A percentile compares a stretch with the other conserved stretches of the same genome.
Conservation (phyloP, 2,329 filamentous ascomycete species). For the Helotiales sp. region DNA sequence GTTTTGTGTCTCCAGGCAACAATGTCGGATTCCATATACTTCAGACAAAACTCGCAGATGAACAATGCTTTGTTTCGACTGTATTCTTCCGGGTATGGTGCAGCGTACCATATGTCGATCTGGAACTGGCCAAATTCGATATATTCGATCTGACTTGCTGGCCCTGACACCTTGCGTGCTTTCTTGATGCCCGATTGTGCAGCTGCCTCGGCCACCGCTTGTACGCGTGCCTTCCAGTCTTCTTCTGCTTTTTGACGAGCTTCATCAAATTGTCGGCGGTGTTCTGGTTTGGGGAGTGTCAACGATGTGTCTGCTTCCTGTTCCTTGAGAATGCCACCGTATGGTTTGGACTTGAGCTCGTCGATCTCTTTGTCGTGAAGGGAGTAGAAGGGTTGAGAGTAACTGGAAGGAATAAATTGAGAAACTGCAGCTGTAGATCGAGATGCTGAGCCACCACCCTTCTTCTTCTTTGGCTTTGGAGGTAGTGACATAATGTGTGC, state of each 20-base stretch:
- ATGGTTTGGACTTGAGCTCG: conserved; percentile 89
- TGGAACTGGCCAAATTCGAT: conserved; percentile 98
- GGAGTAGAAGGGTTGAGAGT: conserved; percentile 82
- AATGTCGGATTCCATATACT: conserved; percentile 99
- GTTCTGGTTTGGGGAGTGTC: conserved; percentile 79
- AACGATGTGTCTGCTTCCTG: conserved; percentile 88
- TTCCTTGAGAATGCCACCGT: conserved; percentile 90
- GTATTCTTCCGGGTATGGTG: conserved; percentile 97
- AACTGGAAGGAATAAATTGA: conserved; percentile 48
- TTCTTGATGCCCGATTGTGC: conserved; percentile 68
- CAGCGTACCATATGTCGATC: conserved; percentile 99
- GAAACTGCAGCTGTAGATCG: conserved; percentile 46
- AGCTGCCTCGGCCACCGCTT: conserved; percentile 69
- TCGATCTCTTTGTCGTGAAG: conserved; percentile 90
- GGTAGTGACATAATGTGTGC: conserved; percentile 62
- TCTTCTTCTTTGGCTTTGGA: conserved; percentile 57
- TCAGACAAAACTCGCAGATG: conserved; percentile 98
- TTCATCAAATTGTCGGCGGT: conserved; percentile 86
- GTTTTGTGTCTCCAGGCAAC: conserved; percentile 97
- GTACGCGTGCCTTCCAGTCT: conserved; percentile 77
- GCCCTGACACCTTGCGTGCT: conserved; percentile 77
- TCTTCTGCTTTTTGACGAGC: conserved; percentile 91
- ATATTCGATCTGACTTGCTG: conserved; percentile 95
- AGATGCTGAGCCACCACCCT: conserved; percentile 42
- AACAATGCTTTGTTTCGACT: conserved; percentile 96